These are phyloP conservation scores for Grosmannia penicillata DNA, from an alignment of 2,329 filamentous ascomycete species.

Conservation along the genomic window DNA sequence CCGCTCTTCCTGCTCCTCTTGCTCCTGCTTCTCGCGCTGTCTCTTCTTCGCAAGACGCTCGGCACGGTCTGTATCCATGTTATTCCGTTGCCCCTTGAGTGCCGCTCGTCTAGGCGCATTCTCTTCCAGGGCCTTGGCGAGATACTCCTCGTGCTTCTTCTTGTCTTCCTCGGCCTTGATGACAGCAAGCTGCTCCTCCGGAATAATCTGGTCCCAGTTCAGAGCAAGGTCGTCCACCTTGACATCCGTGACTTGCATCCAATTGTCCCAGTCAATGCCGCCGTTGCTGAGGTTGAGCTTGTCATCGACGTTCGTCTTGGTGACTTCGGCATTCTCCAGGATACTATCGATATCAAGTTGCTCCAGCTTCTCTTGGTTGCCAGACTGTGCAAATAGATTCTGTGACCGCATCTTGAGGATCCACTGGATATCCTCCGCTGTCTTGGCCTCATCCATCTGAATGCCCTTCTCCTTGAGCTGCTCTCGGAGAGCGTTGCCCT, in stretches of 20 bases:
- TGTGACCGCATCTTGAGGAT: conserved; percentile 97
- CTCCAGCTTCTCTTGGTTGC: conserved; percentile 91
- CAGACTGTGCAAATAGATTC: conserved; percentile 96
- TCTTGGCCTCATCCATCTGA: conserved; percentile 68
- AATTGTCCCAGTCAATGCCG: conserved; percentile 74
- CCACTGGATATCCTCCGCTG: conserved; percentile 86
- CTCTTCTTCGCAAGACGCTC: conserved; percentile 52
- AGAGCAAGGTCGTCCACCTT: conserved; percentile 71
- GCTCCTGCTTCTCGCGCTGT: conserved; percentile 50
- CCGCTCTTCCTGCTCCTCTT: conserved; percentile 60
- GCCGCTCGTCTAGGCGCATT: conserved; percentile 66
- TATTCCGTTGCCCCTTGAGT: conserved; percentile 39
- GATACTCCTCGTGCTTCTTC: conserved; percentile 67
- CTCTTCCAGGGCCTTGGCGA: conserved; percentile 69
- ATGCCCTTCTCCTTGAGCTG: conserved; percentile 65
- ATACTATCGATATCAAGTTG: conserved; percentile 97
- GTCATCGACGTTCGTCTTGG: conserved; percentile 89
- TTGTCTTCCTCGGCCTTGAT: conserved; percentile 84
- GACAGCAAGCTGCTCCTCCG: conserved; percentile 75
- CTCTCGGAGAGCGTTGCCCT: conserved; percentile 62
- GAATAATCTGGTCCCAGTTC: conserved; percentile 97
- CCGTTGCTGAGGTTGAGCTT: conserved; percentile 85
- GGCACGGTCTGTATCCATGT: conserved; percentile 41
- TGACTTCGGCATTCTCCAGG: conserved; percentile 89
- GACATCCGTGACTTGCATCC: conserved; percentile 95